Percentiles rank a stretch among this genome's conserved stretches.
phyloP scores from a whole-genome alignment of 805 yeast genomes.

The Danielia reshetovae region DNA sequence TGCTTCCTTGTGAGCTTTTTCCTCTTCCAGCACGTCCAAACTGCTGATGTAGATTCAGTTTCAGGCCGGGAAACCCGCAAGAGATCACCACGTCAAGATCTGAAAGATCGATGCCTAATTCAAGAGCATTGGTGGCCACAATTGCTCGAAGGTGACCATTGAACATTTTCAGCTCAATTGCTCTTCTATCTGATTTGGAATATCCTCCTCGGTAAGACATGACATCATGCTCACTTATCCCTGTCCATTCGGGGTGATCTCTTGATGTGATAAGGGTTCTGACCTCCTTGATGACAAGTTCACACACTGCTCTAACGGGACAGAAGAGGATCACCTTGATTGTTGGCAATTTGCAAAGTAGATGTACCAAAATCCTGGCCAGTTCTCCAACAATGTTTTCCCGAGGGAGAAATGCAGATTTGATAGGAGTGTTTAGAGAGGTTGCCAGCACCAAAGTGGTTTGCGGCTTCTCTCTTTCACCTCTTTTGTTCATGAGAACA shows the following conservation, averaged over 20 bases:
- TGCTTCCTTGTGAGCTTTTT: constrained; percentile 60
- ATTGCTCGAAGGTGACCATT: constrained; percentile 80
- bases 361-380: constrained; percentile 65
- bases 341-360: constrained; percentile 50
- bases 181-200: constrained; percentile 77
- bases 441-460: constrained; percentile 6
- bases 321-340: constrained; percentile 89
- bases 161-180: constrained; percentile 88
- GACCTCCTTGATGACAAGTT: constrained; percentile 79
- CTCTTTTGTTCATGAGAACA: constrained; percentile 49
- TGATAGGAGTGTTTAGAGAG: constrained; percentile 8
- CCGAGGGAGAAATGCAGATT: constrained; percentile 35
- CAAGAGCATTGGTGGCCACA: constrained; percentile 92
- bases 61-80: constrained; percentile 88
- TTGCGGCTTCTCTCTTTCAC: constrained; percentile 30
- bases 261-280: constrained; percentile 45
- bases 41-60: constrained; percentile 89
- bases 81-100: constrained; percentile 85
- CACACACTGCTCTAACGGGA: constrained; percentile 81
- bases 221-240: constrained; percentile 50
- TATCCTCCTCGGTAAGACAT: constrained; percentile 97
- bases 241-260: constrained; percentile 35
- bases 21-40: constrained; percentile 97
- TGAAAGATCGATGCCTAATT: constrained; percentile 93
- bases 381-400: constrained; percentile 72